Evolutionary conservation across 1,284 basidiomycete species (phyloP).

Genomic region (Malassezia cuniculi): DNA sequence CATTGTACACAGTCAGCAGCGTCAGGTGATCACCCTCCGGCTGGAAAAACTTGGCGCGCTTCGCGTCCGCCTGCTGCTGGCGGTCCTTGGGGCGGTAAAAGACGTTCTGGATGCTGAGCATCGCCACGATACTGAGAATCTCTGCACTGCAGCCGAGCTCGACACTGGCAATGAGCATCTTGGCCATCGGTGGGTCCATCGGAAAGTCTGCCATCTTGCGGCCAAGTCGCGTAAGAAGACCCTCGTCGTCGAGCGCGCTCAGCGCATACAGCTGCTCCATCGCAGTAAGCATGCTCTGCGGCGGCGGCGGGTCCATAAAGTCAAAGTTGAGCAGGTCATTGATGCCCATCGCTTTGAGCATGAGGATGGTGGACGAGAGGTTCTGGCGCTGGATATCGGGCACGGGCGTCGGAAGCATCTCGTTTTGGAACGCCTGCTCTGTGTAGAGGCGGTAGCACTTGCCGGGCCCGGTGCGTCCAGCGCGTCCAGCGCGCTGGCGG

Average conservation of each 20-base stretch:
- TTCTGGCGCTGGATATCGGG: conserved; percentile 96
- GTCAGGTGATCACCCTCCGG: conserved; percentile 96
- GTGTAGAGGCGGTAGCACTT: conserved; percentile 98
- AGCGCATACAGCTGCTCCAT: conserved; percentile 86
- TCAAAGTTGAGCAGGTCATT: conserved; percentile 96
- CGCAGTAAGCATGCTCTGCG: conserved; percentile 86
- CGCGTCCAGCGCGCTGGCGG: conserved; percentile 82
- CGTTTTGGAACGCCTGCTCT: conserved; percentile 91
- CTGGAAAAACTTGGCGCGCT: conserved; percentile 74
- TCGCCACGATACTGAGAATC: conserved; percentile 88
- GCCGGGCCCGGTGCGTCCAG: conserved; percentile 91
- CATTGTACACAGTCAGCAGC: conserved; percentile 89
- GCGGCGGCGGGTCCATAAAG: conserved; percentile 97
- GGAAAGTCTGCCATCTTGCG: conserved; percentile 99
- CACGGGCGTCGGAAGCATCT: conserved; percentile 95
- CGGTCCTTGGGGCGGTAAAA: conserved; percentile 99
- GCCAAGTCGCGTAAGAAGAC: conserved; percentile 78
- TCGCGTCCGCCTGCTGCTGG: conserved; percentile 94
- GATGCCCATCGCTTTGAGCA: conserved; percentile 96
- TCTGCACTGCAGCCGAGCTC: conserved; percentile 90
- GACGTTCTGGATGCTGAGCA: conserved; percentile 90
- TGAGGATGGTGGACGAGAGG: conserved; percentile 77
- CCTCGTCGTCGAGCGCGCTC: conserved; percentile 91
- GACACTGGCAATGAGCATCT: conserved; percentile 97
- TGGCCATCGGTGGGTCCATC: conserved; percentile 87